Evolutionary conservation across 225 moss, liverwort and hornwort species (phyloP), one percentile per base, ranked within the genome.

Genomic region (Physcomitrellopsis africana): DNA sequence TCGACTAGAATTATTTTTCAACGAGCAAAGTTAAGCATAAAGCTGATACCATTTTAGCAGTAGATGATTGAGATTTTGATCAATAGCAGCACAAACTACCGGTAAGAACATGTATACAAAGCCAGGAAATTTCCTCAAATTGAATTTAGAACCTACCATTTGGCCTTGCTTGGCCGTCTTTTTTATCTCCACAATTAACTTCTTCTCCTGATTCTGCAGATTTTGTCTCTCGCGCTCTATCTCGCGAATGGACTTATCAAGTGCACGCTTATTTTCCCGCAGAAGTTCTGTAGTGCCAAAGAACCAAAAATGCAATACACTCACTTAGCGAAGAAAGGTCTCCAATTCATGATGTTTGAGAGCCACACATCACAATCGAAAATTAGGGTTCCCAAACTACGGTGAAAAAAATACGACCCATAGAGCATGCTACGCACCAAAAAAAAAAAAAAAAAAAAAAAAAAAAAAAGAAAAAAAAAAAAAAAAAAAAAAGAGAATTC

Each of bases 121-220:
- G 64, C 44, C 65, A 65, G 58, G 14, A 24, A 45, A 23, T 26
- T 27, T 9, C 29, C 48, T 9, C n/a, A 7, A 53, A 53, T 11
- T 41, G 3, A 54, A 18, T 47, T 9, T 15, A 32, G 77, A 80
- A 78, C 86, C 72, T 72, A 93, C 95, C 96, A 99, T 99, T 81
- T 99, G 94, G 58, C 94, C 97, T 89, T 99, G 97, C 84, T 99
- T 99, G 17, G 97, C 97, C 37, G 97, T 95, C 82, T 99, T 95
- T 85, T 99, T 99, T 10, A 99, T 99, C 78, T 95, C 97, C 37
- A 72, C 44, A 56, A 99, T 99, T 76, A 99, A 77, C 82, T 99
- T 99, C 85, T 99, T 99, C 82, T 99, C 97, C 77, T 99, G 95
- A 70, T 82, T 81, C 77, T 99, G 97, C 47, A 99, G 73, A 79